phyloP scores from a whole-genome alignment of 2,329 filamentous ascomycete species.

The Talaromyces sp. region DNA sequence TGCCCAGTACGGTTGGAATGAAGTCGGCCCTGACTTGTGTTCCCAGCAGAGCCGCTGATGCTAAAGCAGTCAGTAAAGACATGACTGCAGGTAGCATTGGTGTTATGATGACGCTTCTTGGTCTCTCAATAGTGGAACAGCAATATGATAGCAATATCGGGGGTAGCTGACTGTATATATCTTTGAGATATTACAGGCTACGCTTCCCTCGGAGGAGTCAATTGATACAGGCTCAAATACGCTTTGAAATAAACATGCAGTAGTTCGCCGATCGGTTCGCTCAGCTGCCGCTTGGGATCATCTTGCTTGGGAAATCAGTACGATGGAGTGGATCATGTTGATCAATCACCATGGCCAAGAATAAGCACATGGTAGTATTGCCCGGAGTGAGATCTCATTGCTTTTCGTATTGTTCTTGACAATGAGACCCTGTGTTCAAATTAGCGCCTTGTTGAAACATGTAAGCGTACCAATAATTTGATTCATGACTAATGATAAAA shows the following conservation, averaged over 20 bases:
- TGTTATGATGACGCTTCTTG: neutral
- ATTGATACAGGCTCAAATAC: neutral
- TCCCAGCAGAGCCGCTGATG: neutral
- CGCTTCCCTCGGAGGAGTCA: neutral
- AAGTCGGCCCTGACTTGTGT: slow-evolving; percentile 8
- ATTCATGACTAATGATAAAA: too few relatives aligned
- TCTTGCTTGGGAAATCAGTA: too few relatives aligned
- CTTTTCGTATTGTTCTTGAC: neutral
- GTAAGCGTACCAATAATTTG: too few relatives aligned
- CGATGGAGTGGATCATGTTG: neutral
- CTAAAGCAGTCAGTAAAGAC: neutral
- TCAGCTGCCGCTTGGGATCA: neutral
- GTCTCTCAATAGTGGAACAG: neutral
- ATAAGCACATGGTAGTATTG: neutral
- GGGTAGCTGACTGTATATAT: neutral
- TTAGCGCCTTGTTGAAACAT: neutral
- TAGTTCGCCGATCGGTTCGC: neutral
- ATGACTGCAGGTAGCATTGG: neutral
- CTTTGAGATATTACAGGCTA: neutral
- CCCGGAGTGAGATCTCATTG: neutral
- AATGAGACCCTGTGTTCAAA: neutral
- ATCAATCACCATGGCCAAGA: neutral
- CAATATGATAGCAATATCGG: neutral
- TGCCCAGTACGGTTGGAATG: slow-evolving; percentile 14
- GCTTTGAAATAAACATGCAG: neutral